Base-by-base conservation (phyloP, 169 alveolate species). In the Cytauxzoon felis region DNA sequence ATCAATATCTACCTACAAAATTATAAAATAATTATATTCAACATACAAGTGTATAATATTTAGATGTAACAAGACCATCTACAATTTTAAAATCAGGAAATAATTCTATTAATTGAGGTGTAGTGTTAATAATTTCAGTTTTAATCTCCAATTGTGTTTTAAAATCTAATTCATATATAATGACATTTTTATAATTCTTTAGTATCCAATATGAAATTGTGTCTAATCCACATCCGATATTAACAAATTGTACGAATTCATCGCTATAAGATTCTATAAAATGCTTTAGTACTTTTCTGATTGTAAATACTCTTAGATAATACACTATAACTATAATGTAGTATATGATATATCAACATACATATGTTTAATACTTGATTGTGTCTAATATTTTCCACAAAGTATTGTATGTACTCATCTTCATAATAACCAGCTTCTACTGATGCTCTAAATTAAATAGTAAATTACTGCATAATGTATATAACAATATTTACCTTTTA, bases 211-310 rank as follows among this genome's bases (percentile, higher is more conserved):
- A 49, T 1, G 72, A 34, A 5, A 64, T 7, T 18, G 81, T 76
- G 66, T 76, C 86, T 21, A 76, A 66, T 4, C 86, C 86, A 21
- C 76, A 57, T 2, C 86, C 86, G 27, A 76, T 36, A 42, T 76
- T 76, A 7, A 76, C 86, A 43, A 64, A n/a, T 29, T 76, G 86
- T 18, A 76, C 73, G 0, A 27, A 26, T 27, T 65, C 67, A 9
- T 40, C 78, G 3, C 48, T 56, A 27, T 63, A 63, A 21, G 32
- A 38, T 9, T 63, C 78, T 8, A 63, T 26, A 27, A 73, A 73
- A 24, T 48, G 19, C 21, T 23, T 34, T 3, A 61, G 1, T 6
- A 49, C 71, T 3, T 1, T 0, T 18, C 84, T 29, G 21, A 73
- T 26, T 1, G 70, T 23, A 8, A 7, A 34, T 21, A 58, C 48